Percentiles rank a stretch among this genome's conserved stretches.
phyloP scores from a whole-genome alignment of 306 rosid species.

The Rosa multiflora region DNA sequence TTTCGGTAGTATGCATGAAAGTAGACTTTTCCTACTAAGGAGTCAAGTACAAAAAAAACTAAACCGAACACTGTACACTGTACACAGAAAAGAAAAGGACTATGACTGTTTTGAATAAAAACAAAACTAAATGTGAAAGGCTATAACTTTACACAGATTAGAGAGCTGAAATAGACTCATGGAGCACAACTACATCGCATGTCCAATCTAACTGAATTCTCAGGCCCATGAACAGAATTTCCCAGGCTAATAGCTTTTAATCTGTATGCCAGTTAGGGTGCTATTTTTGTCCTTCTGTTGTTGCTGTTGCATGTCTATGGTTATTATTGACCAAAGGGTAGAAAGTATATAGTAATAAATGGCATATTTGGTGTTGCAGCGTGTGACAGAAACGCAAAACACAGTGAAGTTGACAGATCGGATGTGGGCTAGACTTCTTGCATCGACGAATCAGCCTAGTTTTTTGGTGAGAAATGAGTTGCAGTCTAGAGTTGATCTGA shows the following conservation, averaged over 20 bases:
- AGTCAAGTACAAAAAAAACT: background rate
- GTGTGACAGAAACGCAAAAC: constrained; percentile 73
- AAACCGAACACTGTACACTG: background rate
- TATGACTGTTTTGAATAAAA: background rate
- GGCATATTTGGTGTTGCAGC: constrained; percentile 47
- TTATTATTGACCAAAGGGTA: background rate
- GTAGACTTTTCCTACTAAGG: background rate
- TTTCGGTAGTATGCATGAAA: background rate
- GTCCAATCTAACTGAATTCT: background rate
- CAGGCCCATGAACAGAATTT: background rate
- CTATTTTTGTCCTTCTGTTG: background rate
- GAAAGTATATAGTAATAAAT: background rate
- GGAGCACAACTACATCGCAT: background rate
- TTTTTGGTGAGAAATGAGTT: constrained; percentile 40
- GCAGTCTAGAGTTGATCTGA: constrained; percentile 33
- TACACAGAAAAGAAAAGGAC: background rate
- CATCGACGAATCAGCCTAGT: constrained; percentile 91
- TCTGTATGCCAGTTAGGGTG: background rate
- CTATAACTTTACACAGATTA: background rate
- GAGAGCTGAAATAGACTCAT: constrained; percentile 4
- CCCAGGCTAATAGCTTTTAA: background rate
- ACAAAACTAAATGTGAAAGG: background rate
- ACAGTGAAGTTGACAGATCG: constrained; percentile 65
- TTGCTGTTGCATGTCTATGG: background rate
- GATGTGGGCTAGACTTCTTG: constrained; percentile 98